These are phyloP conservation scores for Aethionema arabicum DNA, from an alignment of 345 rosid genomes.

Conservation along the genomic window DNA sequence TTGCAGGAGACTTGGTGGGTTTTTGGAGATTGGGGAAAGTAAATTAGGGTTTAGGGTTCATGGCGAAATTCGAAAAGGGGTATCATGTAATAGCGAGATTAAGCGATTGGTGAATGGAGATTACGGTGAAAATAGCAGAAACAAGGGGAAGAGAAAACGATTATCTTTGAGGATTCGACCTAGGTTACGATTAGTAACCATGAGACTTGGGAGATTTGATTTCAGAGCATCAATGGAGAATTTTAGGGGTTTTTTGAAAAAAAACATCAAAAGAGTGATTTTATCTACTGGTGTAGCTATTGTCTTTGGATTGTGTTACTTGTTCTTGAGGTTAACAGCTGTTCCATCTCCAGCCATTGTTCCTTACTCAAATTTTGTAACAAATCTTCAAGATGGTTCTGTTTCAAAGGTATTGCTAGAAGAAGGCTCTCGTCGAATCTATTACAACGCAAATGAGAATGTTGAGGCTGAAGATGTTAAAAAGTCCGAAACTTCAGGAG, in stretches of 20 bases:
- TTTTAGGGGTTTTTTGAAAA: slow-evolving; percentile 50
- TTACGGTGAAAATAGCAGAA: slow-evolving; percentile 36
- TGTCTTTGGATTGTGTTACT: slow-evolving; percentile 59
- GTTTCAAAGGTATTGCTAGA: slow-evolving; percentile 74
- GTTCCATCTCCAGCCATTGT: slow-evolving; percentile 67
- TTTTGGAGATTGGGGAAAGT: slow-evolving; percentile 31
- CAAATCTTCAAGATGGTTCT: slow-evolving; percentile 63
- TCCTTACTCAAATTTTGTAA: slow-evolving; percentile 79
- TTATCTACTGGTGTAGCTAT: slow-evolving; percentile 49
- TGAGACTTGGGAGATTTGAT: slow-evolving; percentile 52
- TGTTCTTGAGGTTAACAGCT: slow-evolving; percentile 71
- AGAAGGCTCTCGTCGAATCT: slow-evolving; percentile 94
- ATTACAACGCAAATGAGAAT: slow-evolving; percentile 47
- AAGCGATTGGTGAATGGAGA: slow-evolving; percentile 38
- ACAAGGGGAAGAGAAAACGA: slow-evolving; percentile 38
- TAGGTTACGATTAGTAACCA: slow-evolving; percentile 56
- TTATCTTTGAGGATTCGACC: slow-evolving; percentile 66
- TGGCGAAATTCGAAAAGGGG: slow-evolving; percentile 38
- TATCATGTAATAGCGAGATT: slow-evolving; percentile 44
- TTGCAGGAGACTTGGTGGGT: slow-evolving; percentile 40
- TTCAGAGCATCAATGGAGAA: slow-evolving; percentile 51
- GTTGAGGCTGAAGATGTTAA: slow-evolving; percentile 23
- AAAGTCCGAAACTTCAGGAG: slow-evolving; percentile 41
- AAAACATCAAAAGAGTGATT: slow-evolving; percentile 54
- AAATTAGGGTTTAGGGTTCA: slow-evolving; percentile 39